A percentile compares a stretch with the other conserved stretches of the same genome.
Evolutionary conservation across 768 basidiomycete species (phyloP).

Genomic region (Termitomyces titanicus): DNA sequence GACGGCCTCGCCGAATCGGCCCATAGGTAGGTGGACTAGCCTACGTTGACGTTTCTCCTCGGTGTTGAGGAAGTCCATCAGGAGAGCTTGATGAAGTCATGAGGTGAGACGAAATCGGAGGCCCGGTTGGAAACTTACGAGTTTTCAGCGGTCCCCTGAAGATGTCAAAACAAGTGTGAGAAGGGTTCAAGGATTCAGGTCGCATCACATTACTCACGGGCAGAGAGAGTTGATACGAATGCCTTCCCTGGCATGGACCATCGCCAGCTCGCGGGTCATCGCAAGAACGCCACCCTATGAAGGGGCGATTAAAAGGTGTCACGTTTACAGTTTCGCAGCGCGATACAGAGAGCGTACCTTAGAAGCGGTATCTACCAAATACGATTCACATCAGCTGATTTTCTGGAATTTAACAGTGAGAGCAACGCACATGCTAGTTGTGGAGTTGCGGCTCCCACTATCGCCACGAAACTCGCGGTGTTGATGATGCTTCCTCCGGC

Average conservation of each 20-base stretch:
- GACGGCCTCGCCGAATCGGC: conserved; percentile 94
- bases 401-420: not conserved
- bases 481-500: conserved; percentile 94
- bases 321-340: conserved; percentile 1
- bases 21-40: conserved; percentile 91
- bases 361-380: conserved; percentile 78
- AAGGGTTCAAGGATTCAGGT: not conserved
- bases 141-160: conserved; percentile 90
- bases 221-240: conserved; percentile 95
- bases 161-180: conserved; percentile 9
- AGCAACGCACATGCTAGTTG: conserved; percentile 88
- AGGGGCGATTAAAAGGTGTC: not conserved
- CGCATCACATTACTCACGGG: conserved; percentile 57
- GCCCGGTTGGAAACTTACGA: conserved; percentile 46
- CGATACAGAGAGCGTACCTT: conserved; percentile 49
- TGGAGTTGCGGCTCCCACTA: conserved; percentile 95
- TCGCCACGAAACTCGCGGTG: conserved; percentile 94
- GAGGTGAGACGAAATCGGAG: not conserved
- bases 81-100: conserved; percentile 56
- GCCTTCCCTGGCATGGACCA: conserved; percentile 96
- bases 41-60: conserved; percentile 92
- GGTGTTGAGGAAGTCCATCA: conserved; percentile 98
- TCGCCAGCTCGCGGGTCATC: conserved; percentile 96
- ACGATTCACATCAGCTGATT: conserved; percentile 13
- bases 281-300: conserved; percentile 90